Percentiles rank a stretch among this genome's conserved stretches.
Conservation (phyloP, 345 rosid species). For the Melaleuca alternifolia region DNA sequence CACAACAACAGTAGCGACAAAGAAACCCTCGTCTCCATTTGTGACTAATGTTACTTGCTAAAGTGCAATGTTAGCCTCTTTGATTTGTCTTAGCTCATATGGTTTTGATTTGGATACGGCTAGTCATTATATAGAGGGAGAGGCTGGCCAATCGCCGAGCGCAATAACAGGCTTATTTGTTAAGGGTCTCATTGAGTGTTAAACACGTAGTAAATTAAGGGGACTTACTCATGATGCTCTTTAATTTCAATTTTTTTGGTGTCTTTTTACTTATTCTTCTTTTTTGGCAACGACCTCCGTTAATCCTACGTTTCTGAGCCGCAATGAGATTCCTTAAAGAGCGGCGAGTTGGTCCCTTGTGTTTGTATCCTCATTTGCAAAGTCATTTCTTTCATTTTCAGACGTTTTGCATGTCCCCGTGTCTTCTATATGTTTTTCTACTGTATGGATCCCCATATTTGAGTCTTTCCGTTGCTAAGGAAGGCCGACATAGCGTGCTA, state of each 20-base stretch:
- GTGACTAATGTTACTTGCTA: neutral
- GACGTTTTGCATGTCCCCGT: neutral
- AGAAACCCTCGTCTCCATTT: neutral
- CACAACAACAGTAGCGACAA: constrained; percentile 6
- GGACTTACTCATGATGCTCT: neutral
- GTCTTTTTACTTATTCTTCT: neutral
- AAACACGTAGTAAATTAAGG: neutral
- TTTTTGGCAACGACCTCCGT: neutral
- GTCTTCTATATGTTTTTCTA: neutral
- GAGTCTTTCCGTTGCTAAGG: neutral
- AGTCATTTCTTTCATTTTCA: neutral
- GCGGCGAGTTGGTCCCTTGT: neutral
- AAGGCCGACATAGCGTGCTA: neutral
- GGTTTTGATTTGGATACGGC: neutral
- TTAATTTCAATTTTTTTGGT: neutral
- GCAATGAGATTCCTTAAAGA: neutral
- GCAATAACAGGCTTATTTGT: constrained; percentile 6
- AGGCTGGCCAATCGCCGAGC: neutral
- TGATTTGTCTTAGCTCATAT: neutral
- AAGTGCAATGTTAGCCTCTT: neutral
- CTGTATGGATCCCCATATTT: neutral
- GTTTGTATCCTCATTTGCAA: neutral
- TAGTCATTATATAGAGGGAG: neutral
- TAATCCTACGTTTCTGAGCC: neutral
- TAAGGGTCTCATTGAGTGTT: neutral